Evolutionary conservation across 2,329 filamentous ascomycete genomes (phyloP), one percentile per base, ranked within the genome.

Genomic region (Aspergillus tamarii): DNA sequence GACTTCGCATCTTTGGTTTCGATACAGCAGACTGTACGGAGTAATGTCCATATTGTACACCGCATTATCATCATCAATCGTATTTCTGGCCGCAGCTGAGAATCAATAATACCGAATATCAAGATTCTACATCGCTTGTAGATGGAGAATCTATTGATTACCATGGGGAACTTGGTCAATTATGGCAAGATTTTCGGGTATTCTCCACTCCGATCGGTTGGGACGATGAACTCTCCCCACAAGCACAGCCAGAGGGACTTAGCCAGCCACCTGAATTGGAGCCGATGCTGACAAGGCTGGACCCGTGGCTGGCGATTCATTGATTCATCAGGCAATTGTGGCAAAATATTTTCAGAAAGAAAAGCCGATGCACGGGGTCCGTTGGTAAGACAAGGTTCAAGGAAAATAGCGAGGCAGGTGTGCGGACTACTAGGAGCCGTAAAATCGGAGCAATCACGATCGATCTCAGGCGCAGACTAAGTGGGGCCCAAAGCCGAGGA

Each of bases 401-500:
- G 34, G 14, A 54, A 62, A 62, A 59, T 11, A 16, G 16, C 41
- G 56, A 39, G 60, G 60, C 45, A 54, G 60, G 60, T 36, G 48
- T 5, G 16, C 45, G 60, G 55, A 28, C 21, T 16, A 28, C 21
- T 16, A 46, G 52, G 23, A 54, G 2, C 43, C 16, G n/a, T 62
- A 56, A 62, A 52, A 43, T 55, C 26, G 45, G 55, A 53, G 60
- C 60, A 62, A 62, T 62, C 60, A 62, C 23, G 34, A 39, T 48
- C 28, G 48, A 62, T 56, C 57, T 52, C 52, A 32, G 30, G 30
- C 30, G 46, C 57, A 43, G 23, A 16, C 46, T 16, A 21, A 23
- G 55, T 57, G 45, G 58, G 54, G 45, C 41, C 46, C 21, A 30
- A 23, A 57, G 39, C 39, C 55, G 55, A 57, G 55, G 14, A 36